Percentiles rank a stretch among this genome's conserved stretches.
Conservation (phyloP, 331 rosid species). For the Erythrophleum ivorense region DNA sequence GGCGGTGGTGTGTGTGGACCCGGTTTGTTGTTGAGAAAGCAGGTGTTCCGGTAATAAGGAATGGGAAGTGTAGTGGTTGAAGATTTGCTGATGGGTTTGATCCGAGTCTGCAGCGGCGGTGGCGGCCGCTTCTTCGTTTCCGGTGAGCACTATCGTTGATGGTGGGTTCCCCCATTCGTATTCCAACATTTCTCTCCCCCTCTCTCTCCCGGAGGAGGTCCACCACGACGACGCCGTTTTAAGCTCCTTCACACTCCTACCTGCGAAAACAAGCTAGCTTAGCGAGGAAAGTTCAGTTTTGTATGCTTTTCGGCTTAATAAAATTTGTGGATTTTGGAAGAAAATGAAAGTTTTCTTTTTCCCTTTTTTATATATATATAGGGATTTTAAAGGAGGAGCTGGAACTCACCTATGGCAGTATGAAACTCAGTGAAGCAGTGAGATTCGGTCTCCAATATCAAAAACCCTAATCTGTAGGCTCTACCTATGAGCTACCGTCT, state of each 20-base stretch:
- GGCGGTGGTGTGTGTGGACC: constrained; percentile 31
- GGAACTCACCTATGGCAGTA: constrained; percentile 6
- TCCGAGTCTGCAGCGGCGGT: constrained; percentile 43
- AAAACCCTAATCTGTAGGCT: constrained; percentile 44
- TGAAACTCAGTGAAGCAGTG: constrained; percentile 33
- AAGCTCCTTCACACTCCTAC: not conserved
- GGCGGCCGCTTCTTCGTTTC: constrained; percentile 49
- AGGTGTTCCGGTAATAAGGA: constrained; percentile 45
- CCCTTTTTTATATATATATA: not conserved
- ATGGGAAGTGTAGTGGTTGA: constrained; percentile 65
- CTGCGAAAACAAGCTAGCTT: not conserved
- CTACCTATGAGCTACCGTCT: constrained; percentile 3
- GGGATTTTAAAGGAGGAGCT: constrained; percentile 11
- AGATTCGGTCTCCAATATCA: constrained; percentile 32
- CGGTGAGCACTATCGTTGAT: constrained; percentile 67
- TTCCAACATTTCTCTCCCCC: constrained; percentile 74
- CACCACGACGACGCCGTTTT: constrained; percentile 32
- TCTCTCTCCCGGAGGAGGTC: constrained; percentile 33
- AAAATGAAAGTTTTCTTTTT: not conserved
- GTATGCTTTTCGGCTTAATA: too few relatives aligned
- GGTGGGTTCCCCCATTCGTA: constrained; percentile 95
- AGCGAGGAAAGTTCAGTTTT: not conserved
- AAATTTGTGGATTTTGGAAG: not conserved
- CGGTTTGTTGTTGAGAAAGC: constrained; percentile 45
- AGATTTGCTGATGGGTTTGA: constrained; percentile 63